Conservation (phyloP, 495 filamentous ascomycete genomes). For the Chaetomium cochliodes region DNA sequence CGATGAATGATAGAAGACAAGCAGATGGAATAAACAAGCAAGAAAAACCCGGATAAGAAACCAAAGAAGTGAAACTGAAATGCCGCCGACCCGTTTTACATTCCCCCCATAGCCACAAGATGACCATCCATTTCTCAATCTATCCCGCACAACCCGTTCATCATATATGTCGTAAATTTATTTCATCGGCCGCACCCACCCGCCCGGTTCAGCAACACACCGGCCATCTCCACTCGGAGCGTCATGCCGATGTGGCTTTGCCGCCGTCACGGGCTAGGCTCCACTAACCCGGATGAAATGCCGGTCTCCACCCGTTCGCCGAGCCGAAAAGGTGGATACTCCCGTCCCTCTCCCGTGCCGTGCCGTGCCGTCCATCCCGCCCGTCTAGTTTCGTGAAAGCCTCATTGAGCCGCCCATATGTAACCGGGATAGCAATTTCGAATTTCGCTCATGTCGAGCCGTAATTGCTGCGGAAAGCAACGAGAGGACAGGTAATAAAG, state of each 20-base stretch:
- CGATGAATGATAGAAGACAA: not conserved
- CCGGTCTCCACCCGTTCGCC: slow-evolving; percentile 6
- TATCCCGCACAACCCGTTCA: slow-evolving; percentile 3
- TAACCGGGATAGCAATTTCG: not conserved
- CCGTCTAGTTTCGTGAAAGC: slow-evolving; percentile 14
- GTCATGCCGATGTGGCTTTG: not conserved
- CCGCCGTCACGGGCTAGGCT: not conserved
- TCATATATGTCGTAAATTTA: not conserved
- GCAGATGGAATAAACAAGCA: slow-evolving; percentile 12
- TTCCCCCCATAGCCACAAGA: not conserved
- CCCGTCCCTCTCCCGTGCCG: slow-evolving; percentile 23
- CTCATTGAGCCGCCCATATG: not conserved
- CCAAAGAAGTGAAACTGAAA: slow-evolving; percentile 1
- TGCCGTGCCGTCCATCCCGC: slow-evolving; percentile 27
- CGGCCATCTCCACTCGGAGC: not conserved
- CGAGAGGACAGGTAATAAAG: not conserved
- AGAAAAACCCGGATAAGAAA: slow-evolving; percentile 10
- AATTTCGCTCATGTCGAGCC: not conserved
- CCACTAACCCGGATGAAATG: not conserved
- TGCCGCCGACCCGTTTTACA: slow-evolving; percentile 8
- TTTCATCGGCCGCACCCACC: not conserved
- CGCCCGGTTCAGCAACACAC: not conserved
- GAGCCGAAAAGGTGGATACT: slow-evolving; percentile 12
- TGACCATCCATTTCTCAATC: slow-evolving; percentile 1
- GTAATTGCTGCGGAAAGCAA: not conserved